A percentile compares a stretch with the other conserved stretches of the same genome.
These are phyloP conservation scores for Monosporascus sp. DNA, from an alignment of 2,329 filamentous ascomycete species.

Conservation along the genomic window DNA sequence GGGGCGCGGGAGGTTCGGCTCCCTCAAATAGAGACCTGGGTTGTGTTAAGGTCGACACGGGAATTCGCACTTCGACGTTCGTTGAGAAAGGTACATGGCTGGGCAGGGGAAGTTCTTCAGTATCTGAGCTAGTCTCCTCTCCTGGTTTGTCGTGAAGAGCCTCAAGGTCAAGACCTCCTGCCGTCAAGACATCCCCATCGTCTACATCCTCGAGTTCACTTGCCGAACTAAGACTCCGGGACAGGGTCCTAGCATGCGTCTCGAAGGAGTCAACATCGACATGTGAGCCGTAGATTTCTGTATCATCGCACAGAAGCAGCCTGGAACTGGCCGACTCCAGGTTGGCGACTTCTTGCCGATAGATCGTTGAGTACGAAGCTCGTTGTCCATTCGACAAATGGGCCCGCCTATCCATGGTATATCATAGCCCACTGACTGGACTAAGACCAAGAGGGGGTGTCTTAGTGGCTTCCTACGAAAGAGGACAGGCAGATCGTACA, in stretches of 20 bases:
- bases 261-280: background rate
- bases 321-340: background rate
- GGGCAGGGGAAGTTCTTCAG: background rate
- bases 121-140: background rate
- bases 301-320: background rate
- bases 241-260: background rate
- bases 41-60: slow-evolving; percentile 17
- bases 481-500: too few relatives aligned
- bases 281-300: background rate
- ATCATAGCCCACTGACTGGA: background rate
- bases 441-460: background rate
- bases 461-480: too few relatives aligned
- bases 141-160: too few relatives aligned
- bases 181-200: background rate
- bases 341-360: background rate
- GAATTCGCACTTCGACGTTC: slow-evolving; percentile 13
- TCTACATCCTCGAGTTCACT: background rate
- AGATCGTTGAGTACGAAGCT: background rate
- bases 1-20: slow-evolving; percentile 18
- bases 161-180: background rate
- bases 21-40: slow-evolving; percentile 23
- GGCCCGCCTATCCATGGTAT: background rate
- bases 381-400: background rate
- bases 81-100: background rate
- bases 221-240: background rate